Conservation (phyloP, 805 yeast species). For the Sugiyamaella marilandica region DNA sequence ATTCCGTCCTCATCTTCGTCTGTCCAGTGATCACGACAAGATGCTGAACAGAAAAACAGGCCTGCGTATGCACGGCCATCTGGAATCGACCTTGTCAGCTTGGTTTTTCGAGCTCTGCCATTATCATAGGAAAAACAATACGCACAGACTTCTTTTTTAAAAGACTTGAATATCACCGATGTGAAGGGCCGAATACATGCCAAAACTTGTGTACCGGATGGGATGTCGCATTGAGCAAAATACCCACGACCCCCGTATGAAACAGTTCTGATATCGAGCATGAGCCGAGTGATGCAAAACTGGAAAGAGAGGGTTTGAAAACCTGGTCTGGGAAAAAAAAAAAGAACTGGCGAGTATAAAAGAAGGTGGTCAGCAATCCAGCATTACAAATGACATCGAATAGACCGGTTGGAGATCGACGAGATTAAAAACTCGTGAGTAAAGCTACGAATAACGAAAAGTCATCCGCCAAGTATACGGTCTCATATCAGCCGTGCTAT, state of each 20-base stretch:
- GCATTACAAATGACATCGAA: too few relatives aligned
- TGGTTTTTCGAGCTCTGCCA: conserved; percentile 45
- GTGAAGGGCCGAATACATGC: conserved; percentile 42
- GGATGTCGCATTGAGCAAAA: conserved; percentile 42
- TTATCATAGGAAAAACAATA: conserved; percentile 46
- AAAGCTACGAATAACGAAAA: too few relatives aligned
- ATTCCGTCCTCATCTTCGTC: conserved; percentile 35
- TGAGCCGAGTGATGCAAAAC: not conserved
- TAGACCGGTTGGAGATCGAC: too few relatives aligned
- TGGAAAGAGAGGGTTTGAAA: not conserved
- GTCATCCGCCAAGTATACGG: too few relatives aligned
- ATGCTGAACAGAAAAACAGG: conserved; percentile 50
- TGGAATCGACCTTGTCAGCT: conserved; percentile 23
- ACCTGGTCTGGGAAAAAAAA: too few relatives aligned
- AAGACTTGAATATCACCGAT: conserved; percentile 45
- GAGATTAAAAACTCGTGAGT: too few relatives aligned
- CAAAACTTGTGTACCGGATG: conserved; percentile 40
- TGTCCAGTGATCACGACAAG: conserved; percentile 40
- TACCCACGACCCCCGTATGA: conserved; percentile 61
- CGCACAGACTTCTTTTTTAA: conserved; percentile 59
- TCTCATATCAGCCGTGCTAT: too few relatives aligned
- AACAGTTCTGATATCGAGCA: conserved; percentile 28
- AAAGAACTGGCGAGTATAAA: too few relatives aligned
- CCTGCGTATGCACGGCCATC: conserved; percentile 36
- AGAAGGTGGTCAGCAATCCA: too few relatives aligned